Conservation (phyloP, 164 flowering plant species). For the Amborella trichopoda region DNA sequence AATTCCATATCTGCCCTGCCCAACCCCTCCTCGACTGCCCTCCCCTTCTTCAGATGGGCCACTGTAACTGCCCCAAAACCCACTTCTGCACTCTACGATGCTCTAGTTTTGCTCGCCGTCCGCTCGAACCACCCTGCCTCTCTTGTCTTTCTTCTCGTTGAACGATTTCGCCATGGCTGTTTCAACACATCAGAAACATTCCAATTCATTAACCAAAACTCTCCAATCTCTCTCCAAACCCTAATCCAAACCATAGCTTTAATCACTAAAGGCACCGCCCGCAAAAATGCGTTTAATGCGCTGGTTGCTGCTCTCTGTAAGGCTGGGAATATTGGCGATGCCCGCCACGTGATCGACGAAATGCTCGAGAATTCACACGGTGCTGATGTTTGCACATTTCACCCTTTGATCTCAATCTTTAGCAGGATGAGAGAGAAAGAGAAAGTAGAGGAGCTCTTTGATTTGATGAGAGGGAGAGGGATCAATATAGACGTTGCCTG, state of each 20-base stretch:
- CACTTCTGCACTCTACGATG: slow-evolving; percentile 36
- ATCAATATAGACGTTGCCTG: slow-evolving; percentile 27
- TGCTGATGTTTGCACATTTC: slow-evolving; percentile 21
- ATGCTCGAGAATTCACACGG: slow-evolving; percentile 21
- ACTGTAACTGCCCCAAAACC: slow-evolving; percentile 15
- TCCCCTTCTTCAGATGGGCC: no score
- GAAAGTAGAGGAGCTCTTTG: slow-evolving; percentile 29
- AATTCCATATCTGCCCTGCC: no score
- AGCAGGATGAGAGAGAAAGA: slow-evolving; percentile 21
- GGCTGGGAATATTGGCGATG: slow-evolving; percentile 14
- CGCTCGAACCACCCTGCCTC: slow-evolving; percentile 28
- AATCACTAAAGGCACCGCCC: slow-evolving; percentile 24
- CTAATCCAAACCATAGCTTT: slow-evolving; percentile 21
- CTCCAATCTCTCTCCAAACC: slow-evolving; percentile 6
- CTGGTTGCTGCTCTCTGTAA: slow-evolving; percentile 34
- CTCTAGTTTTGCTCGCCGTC: slow-evolving; percentile 34
- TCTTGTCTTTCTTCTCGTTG: slow-evolving; percentile 29
- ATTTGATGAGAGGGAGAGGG: slow-evolving; percentile 20
- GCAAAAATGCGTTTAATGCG: slow-evolving; percentile 36
- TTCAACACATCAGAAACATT: slow-evolving; percentile 49
- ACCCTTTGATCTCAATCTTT: slow-evolving; percentile 37
- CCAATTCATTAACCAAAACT: slow-evolving; percentile 32
- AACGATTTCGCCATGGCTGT: slow-evolving; percentile 28
- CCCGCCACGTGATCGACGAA: slow-evolving; percentile 22
- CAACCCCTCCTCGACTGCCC: no score